phyloP scores from a whole-genome alignment of 176 grass and related monocot genomes.

The Oryza punctata region DNA sequence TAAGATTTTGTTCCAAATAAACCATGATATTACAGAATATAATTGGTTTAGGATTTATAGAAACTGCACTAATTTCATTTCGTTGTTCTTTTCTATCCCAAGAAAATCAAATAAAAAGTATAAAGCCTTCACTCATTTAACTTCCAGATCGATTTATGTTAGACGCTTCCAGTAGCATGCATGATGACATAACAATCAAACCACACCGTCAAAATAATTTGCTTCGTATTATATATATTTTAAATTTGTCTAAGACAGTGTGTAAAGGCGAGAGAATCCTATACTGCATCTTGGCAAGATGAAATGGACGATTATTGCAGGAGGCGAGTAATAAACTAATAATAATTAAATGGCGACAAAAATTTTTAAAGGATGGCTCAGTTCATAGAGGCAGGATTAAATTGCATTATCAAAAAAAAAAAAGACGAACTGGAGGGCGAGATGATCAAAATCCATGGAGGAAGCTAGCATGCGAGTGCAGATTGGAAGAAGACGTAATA shows the following conservation, averaged over 20 bases:
- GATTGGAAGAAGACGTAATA: not conserved
- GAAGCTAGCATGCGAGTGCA: not conserved
- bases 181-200: not conserved
- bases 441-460: slow-evolving; percentile 8
- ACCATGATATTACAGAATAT: not conserved
- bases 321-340: not conserved
- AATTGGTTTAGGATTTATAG: not conserved
- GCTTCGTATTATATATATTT: not conserved
- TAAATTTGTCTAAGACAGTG: not conserved
- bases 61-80: not conserved
- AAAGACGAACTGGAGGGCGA: not conserved
- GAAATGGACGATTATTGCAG: not conserved
- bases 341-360: not conserved
- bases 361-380: not conserved
- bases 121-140: not conserved
- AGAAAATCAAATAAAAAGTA: too few species aligned
- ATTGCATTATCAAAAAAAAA: too few species aligned
- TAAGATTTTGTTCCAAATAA: not conserved
- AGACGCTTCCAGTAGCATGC: not conserved
- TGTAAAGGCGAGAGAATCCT: not conserved
- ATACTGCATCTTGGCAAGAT: not conserved
- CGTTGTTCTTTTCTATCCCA: too few species aligned
- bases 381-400: too few species aligned
- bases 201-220: not conserved
- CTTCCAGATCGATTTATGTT: not conserved